Percentiles rank a stretch among this genome's conserved stretches.
These are phyloP conservation scores for Dothideomycetes sp. DNA, from an alignment of 2,329 filamentous ascomycete species.

Conservation along the genomic window DNA sequence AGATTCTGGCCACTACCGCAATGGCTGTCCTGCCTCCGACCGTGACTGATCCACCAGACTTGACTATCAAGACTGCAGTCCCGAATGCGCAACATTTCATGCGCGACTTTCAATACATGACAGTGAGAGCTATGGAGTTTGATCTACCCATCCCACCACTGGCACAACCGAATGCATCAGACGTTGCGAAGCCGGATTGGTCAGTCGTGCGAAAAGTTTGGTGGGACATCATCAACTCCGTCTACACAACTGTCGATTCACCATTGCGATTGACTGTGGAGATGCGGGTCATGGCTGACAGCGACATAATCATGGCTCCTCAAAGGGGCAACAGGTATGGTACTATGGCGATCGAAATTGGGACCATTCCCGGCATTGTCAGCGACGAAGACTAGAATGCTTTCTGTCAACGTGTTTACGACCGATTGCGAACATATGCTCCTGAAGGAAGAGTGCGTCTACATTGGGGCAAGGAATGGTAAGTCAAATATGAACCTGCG, in stretches of 20 bases:
- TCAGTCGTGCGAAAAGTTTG: constrained; percentile 33
- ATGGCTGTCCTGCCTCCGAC: constrained; percentile 22
- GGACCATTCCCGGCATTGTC: constrained; percentile 27
- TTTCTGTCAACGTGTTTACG: constrained; percentile 30
- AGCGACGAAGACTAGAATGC: constrained; percentile 24
- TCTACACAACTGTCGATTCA: constrained; percentile 22
- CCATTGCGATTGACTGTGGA: constrained; percentile 6
- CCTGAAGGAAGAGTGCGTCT: constrained; percentile 21
- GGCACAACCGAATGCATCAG: constrained; percentile 13
- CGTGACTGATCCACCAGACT: constrained; percentile 1
- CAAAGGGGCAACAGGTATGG: constrained; percentile 31
- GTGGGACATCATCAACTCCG: constrained; percentile 38
- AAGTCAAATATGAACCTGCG: no score
- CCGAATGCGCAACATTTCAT: constrained; percentile 38
- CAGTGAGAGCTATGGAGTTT: constrained; percentile 16
- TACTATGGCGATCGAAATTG: constrained; percentile 30
- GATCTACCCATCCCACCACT: constrained; percentile 33
- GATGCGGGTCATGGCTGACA: constrained; percentile 18
- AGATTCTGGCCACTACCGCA: constrained; percentile 14
- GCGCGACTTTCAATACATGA: constrained; percentile 9
- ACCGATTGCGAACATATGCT: constrained; percentile 22
- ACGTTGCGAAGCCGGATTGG: constrained; percentile 26
- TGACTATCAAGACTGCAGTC: constrained; percentile 27
- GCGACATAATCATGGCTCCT: constrained; percentile 33
- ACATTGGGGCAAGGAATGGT: constrained; percentile 35